Conservation (phyloP, 441 rosid genomes). For the Kokia cookei region DNA sequence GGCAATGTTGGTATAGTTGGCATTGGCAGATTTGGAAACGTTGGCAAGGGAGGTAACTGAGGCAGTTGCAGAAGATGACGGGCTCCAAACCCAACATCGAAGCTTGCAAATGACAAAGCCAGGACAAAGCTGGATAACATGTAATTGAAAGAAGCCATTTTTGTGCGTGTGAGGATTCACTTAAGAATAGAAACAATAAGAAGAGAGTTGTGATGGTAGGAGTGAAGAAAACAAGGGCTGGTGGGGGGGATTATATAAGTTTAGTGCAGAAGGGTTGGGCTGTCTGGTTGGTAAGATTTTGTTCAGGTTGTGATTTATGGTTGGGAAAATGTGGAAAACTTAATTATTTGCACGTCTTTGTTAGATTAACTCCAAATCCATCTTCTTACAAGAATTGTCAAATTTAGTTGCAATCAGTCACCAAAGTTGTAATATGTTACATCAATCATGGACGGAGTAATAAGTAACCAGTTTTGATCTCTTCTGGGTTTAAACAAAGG, state of each 20-base stretch:
- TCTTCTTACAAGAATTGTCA: background rate
- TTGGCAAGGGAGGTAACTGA: background rate
- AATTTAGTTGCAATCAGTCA: background rate
- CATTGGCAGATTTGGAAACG: constrained; percentile 11
- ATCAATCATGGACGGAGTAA: background rate
- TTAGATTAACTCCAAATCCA: background rate
- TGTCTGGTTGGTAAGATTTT: background rate
- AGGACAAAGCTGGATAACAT: constrained; percentile 7
- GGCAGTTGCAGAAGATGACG: constrained; percentile 27
- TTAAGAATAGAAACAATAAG: too few relatives aligned
- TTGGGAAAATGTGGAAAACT: background rate
- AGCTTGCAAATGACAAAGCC: constrained; percentile 8
- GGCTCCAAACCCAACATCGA: constrained; percentile 12
- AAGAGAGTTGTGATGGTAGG: background rate
- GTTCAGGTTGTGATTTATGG: background rate
- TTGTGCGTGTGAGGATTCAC: background rate
- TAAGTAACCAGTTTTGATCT: too few relatives aligned
- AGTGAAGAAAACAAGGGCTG: background rate
- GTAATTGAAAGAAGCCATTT: constrained; percentile 15
- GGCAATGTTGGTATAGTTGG: constrained; percentile 15
- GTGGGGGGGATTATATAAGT: background rate
- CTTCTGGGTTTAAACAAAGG: too few relatives aligned
- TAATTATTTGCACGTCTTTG: background rate
- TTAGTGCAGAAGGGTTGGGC: background rate
- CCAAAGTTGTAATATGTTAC: background rate